Evolutionary conservation across 1,284 basidiomycete genomes (phyloP).

Genomic region (Rhodotorula sp.): DNA sequence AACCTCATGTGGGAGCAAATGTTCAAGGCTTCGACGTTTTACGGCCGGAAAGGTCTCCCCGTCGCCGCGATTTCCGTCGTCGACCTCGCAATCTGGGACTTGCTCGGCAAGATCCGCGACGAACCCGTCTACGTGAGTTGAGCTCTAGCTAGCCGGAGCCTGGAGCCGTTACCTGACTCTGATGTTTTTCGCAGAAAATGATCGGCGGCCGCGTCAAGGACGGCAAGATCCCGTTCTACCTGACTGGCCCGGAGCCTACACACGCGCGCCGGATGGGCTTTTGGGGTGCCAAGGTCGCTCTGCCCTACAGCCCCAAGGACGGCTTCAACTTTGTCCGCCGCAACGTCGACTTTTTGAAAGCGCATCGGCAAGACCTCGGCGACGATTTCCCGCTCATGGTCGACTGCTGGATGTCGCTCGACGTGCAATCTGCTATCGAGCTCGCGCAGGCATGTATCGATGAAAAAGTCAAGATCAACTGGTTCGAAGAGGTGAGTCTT

Average conservation of each 20-base stretch:
- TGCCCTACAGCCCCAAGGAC: constrained; percentile 56
- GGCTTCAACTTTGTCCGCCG: constrained; percentile 54
- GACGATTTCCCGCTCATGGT: constrained; percentile 56
- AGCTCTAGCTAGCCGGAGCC: neutral
- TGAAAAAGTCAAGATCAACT: constrained; percentile 55
- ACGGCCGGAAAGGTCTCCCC: constrained; percentile 1
- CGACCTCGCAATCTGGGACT: constrained; percentile 57
- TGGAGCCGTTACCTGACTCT: neutral
- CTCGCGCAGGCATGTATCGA: constrained; percentile 53
- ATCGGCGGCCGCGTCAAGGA: constrained; percentile 57
- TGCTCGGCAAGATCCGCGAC: constrained; percentile 57
- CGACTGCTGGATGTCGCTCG: constrained; percentile 48
- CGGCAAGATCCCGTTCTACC: constrained; percentile 55
- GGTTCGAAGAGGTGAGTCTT: constrained; percentile 56
- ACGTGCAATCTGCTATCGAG: constrained; percentile 55
- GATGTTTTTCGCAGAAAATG: constrained; percentile 49
- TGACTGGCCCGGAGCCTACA: constrained; percentile 55
- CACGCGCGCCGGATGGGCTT: constrained; percentile 54
- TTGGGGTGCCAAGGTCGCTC: constrained; percentile 56
- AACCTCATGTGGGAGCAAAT: constrained; percentile 56
- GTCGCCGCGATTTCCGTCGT: constrained; percentile 56
- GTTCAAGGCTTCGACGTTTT: constrained; percentile 41
- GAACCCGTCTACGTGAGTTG: constrained; percentile 56
- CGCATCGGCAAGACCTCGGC: constrained; percentile 53
- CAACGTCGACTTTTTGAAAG: constrained; percentile 56